Evolutionary conservation across 768 basidiomycete genomes (phyloP), one percentile per base, ranked within the genome.

Genomic region (Trametes maxima): DNA sequence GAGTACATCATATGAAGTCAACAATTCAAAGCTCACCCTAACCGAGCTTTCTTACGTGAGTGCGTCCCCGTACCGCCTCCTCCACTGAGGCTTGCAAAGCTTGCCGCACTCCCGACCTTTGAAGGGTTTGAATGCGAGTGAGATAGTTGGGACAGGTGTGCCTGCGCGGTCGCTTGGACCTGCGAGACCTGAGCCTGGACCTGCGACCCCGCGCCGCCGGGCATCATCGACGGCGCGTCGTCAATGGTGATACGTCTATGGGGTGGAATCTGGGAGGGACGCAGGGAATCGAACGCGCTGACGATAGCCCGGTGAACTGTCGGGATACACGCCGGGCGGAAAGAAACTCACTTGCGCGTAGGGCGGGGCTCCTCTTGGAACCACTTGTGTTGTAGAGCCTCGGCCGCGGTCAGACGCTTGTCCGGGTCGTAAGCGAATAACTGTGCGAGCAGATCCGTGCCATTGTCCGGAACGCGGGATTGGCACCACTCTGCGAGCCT

Each of bases 361-460:
- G 95, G 92, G 45, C 81, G 81, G 10, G 94, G 94, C 8, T 95
- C 95, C 70, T 96, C 94, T 22, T 84, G 82, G 73, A 98, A 99
- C 94, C 95, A 99, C 64, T 83, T 83, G 73, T 98, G 95, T 19
- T 78, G 79, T 1, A 99, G 77, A 0, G 94, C 90, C 61, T 92
- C 86, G 65, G 83, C 81, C 0, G 95, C 94, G 0, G 88, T 94
- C 43, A 98, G 82, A 35, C 97, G 81, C 62, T 81, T 85, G 67
- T 91, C 90, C 0, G 96, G 96, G 74, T 98, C 93, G 76, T 95
- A 98, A 11, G 84, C 83, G 72, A 99, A 96, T 39, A 98, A 80
- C 60, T 85, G 82, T 13, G 82, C 82, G n/a, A 99, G 85, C 56
- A 98, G 85, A 59, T 96, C 92, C 70, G 88, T 88, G 24, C 90